Base-by-base conservation (phyloP, 2,329 filamentous ascomycete species). In the Aspergillus fumigatiaffinis region DNA sequence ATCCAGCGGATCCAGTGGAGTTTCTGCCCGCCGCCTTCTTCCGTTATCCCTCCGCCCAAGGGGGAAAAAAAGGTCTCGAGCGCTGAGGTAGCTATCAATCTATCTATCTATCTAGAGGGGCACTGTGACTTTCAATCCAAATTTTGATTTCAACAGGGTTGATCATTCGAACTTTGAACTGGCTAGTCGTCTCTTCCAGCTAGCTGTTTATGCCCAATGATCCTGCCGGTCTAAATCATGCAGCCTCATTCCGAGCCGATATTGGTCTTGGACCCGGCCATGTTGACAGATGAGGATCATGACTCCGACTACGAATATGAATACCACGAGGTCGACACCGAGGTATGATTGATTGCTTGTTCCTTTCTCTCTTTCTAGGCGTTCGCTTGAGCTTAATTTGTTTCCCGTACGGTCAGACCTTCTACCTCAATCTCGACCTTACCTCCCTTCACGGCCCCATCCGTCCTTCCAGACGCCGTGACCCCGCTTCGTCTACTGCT, bases 381-480 rank as follows among this genome's bases (percentile, higher is more conserved):
- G 35, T 50, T 54, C 26, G 29, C 58, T 58, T 50, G 51, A 52
- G 32, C 21, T 28, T 20, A 20, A 20, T 46, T 49, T 46, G 59
- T 57, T 57, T 26, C 26, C 51, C 35, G 47, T 53, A 9, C 25
- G 41, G 28, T 32, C 54, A 87, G 76, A 80, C 81, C 55, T 81
- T 85, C 64, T 86, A 84, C 66, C 76, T 87, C 54, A 84, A 83
- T 44, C 73, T 87, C 57, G 85, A 87, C 67, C 72, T 87, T 32
- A 82, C 76, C 28, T 76, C 78, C 41, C 66, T 70, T 53, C 73
- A 78, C 55, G 72, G 74, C n/a, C 68, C 64, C 35, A 68, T 74
- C 29, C 72, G 73, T 14, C 64, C 69, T 23, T 68, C 72, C 41
- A 69, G 71, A 50, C 67, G 67, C 50, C 58, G 64, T 48, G 65